Percentiles rank a stretch among this genome's conserved stretches.
Evolutionary conservation across 2,329 filamentous ascomycete genomes (phyloP).

Genomic region (Didymella sp.): DNA sequence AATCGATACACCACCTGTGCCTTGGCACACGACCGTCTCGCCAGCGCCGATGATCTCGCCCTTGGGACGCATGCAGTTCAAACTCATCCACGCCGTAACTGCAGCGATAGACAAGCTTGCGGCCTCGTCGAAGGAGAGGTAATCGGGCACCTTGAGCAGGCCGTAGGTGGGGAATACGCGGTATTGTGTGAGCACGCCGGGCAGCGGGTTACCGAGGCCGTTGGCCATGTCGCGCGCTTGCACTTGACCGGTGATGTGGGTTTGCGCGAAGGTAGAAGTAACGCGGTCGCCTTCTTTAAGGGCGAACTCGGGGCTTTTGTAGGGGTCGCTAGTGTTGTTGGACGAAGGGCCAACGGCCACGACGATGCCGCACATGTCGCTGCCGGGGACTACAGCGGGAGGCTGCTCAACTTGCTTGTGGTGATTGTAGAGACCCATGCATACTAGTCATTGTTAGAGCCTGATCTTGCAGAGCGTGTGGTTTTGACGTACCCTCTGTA

Average conservation of each 20-base stretch:
- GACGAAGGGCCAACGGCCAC: conserved; percentile 55
- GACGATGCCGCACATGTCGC: conserved; percentile 73
- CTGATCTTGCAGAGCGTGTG: too few relatives aligned
- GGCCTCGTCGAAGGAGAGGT: conserved; percentile 66
- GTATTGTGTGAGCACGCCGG: conserved; percentile 65
- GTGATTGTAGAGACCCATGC: conserved; percentile 71
- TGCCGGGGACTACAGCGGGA: conserved; percentile 66
- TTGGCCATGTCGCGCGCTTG: conserved; percentile 61
- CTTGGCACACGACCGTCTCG: conserved; percentile 51
- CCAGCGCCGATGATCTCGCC: conserved; percentile 57
- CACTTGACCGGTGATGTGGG: conserved; percentile 66
- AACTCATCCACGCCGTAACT: conserved; percentile 70
- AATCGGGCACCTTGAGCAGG: conserved; percentile 63
- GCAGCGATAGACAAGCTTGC: conserved; percentile 66
- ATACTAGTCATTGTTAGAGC: conserved; percentile 54
- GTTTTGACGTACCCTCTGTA: conserved; percentile 49
- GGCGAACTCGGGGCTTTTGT: conserved; percentile 52
- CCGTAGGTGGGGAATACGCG: conserved; percentile 65
- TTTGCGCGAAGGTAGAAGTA: conserved; percentile 67
- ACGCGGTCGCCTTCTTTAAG: conserved; percentile 66
- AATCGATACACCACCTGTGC: conserved; percentile 55
- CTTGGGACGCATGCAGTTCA: conserved; percentile 66
- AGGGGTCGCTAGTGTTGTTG: conserved; percentile 51
- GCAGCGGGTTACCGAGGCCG: conserved; percentile 67
- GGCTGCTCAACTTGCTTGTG: conserved; percentile 60